phyloP scores from a whole-genome alignment of 2,329 filamentous ascomycete genomes.

The Cladophialophora exuberans region DNA sequence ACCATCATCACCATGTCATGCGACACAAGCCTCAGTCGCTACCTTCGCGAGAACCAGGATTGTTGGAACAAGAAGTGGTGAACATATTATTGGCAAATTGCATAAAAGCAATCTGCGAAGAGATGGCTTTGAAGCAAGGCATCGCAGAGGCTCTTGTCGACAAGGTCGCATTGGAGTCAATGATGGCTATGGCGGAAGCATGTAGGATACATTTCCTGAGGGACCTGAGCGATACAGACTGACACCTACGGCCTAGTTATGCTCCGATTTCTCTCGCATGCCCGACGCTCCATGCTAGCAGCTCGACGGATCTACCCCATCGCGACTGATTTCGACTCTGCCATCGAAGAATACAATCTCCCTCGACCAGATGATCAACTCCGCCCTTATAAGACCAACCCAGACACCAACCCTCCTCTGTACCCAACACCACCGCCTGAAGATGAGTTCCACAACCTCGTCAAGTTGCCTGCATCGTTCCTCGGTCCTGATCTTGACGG shows the following conservation, averaged over 20 bases:
- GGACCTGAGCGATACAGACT: constrained; percentile 21
- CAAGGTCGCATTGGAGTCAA: constrained; percentile 59
- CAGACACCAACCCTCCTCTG: constrained; percentile 35
- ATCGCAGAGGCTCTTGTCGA: constrained; percentile 45
- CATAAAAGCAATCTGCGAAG: constrained; percentile 47
- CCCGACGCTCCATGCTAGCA: constrained; percentile 61
- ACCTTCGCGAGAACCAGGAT: constrained; percentile 43
- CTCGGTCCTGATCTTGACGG: constrained; percentile 57
- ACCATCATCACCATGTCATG: constrained; percentile 49
- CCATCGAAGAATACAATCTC: constrained; percentile 49
- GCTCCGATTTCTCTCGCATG: constrained; percentile 56
- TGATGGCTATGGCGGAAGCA: constrained; percentile 60
- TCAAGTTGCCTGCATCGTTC: constrained; percentile 44
- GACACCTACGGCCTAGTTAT: constrained; percentile 39
- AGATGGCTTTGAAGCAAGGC: constrained; percentile 29
- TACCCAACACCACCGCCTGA: constrained; percentile 47
- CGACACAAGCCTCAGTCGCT: constrained; percentile 37
- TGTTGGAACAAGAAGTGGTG: constrained; percentile 56
- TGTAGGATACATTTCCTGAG: constrained; percentile 50
- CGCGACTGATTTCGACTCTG: constrained; percentile 62
- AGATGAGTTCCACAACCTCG: constrained; percentile 39
- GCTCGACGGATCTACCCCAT: constrained; percentile 59
- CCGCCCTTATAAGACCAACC: constrained; percentile 36
- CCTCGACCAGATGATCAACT: constrained; percentile 34
- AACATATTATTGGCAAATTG: constrained; percentile 59